Evolutionary conservation across 1,284 basidiomycete species (phyloP).

Genomic region (Microbotryum violaceum): DNA sequence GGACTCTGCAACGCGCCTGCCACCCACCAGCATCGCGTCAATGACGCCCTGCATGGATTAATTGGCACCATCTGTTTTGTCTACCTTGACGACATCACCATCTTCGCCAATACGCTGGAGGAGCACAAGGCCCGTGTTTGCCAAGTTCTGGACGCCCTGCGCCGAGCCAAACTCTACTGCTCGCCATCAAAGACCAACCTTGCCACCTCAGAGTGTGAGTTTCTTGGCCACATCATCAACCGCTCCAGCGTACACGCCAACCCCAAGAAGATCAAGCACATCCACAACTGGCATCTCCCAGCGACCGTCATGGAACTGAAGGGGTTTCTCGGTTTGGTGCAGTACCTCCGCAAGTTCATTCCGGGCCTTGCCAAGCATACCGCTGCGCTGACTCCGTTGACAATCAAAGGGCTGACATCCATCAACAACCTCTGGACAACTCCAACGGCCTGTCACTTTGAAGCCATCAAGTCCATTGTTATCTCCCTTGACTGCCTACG

Average conservation of each 20-base stretch:
- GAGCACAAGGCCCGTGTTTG: slow-evolving; percentile 41
- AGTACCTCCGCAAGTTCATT: no score
- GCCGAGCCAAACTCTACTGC: slow-evolving; percentile 33
- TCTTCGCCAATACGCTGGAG: slow-evolving; percentile 42
- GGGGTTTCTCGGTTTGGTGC: slow-evolving; percentile 43
- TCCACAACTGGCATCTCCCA: slow-evolving; percentile 42
- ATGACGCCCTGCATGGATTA: no score
- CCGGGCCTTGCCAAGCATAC: no score
- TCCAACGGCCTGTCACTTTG: no score
- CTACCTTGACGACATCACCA: slow-evolving; percentile 46
- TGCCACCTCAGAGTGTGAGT: slow-evolving; percentile 34
- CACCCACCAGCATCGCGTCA: no score
- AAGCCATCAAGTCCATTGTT: no score
- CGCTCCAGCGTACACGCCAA: slow-evolving; percentile 40
- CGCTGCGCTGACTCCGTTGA: no score
- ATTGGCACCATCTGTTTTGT: no score
- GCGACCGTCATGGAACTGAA: slow-evolving; percentile 36
- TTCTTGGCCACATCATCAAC: slow-evolving; percentile 44
- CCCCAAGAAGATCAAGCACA: slow-evolving; percentile 37
- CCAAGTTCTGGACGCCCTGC: slow-evolving; percentile 36
- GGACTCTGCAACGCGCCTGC: no score
- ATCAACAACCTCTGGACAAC: no score
- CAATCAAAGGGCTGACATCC: no score
- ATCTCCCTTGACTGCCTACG: no score
- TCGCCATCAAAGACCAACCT: slow-evolving; percentile 40